Evolutionary conservation across 441 rosid species (phyloP), one percentile per base, ranked within the genome.

Genomic region (Populus trichocarpa): DNA sequence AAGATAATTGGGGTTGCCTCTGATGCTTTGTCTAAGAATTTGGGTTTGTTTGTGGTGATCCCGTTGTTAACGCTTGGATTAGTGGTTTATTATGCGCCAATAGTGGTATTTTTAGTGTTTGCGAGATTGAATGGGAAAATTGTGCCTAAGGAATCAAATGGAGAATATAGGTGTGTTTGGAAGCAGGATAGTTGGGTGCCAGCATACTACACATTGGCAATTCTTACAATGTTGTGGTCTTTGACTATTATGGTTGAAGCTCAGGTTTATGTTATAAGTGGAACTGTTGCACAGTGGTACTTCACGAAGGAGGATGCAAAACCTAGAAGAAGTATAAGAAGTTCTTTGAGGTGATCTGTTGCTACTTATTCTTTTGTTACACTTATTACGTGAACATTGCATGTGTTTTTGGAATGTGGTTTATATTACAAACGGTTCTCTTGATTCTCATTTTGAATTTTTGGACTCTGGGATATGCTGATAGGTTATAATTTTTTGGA

Each of bases 181-280:
- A 93, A 90, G 83, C 92, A 93, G 75, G 98, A 90, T 75, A 80
- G 91, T 23, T 93, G 99, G 97, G 99, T 95, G 84, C 96, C 98
- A 69, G 94, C 91, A 1, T 95, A 95, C 86, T 93, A 73, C 32
- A 77, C 97, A 0, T 83, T 93, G 87, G 97, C 93, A 2, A 86
- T 91, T 83, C 77, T 93, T 67, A 92, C 96, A 1, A 90, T 95
- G 98, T 42, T 95, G 35, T 93, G 99, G 98, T 93, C 99, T 50
- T 89, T 89, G 83, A 89, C 93, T 35, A 66, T 82, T 1, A 84
- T 89, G 92, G 85, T 90, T 40, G 98, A 95, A 84, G 89, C 97
- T 72, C 94, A 93, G 82, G 96, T 86, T 28, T 95, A 91, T 90
- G 93, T 95, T 81, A 92, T 91, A 40, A 90, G 97, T 79, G 96